Conservation (phyloP, 2,329 filamentous ascomycete species). For the Colletotrichum spinosum region DNA sequence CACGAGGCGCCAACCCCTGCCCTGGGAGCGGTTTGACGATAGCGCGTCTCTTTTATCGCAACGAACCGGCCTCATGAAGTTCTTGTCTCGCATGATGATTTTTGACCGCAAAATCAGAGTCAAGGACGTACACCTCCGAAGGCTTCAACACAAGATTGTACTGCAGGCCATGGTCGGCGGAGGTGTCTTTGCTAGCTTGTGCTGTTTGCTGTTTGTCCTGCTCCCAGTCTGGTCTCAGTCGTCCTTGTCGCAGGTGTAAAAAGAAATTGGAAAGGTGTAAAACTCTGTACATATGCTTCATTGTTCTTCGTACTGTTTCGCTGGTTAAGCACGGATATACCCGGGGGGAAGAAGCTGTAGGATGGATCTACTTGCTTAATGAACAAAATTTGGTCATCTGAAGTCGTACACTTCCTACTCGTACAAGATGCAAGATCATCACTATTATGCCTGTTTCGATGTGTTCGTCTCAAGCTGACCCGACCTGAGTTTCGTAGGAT, state of each 20-base stretch:
- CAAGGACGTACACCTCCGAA: slow-evolving; percentile 55
- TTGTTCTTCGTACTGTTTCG: background rate
- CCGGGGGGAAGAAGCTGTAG: background rate
- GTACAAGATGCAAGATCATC: too few relatives aligned
- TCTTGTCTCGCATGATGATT: slow-evolving; percentile 56
- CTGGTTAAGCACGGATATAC: slow-evolving; percentile 12
- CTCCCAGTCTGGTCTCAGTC: slow-evolving; percentile 57
- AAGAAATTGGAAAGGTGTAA: background rate
- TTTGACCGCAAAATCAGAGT: slow-evolving; percentile 60
- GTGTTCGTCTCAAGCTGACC: too few relatives aligned
- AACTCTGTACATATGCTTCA: background rate
- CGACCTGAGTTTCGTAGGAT: too few relatives aligned
- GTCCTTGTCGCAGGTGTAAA: background rate
- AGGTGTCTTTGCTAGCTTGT: slow-evolving; percentile 49
- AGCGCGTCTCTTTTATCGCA: slow-evolving; percentile 41
- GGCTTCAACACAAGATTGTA: slow-evolving; percentile 58
- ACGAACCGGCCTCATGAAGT: slow-evolving; percentile 43
- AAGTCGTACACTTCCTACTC: too few relatives aligned
- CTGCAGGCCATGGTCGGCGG: slow-evolving; percentile 54
- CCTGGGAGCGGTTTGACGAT: slow-evolving; percentile 61
- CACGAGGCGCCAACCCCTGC: slow-evolving; percentile 56
- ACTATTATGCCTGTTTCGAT: too few relatives aligned
- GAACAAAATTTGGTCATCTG: too few relatives aligned
- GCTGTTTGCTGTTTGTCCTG: slow-evolving; percentile 55
- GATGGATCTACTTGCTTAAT: background rate